Evolutionary conservation across 768 basidiomycete species (phyloP), one percentile per base, ranked within the genome.

Genomic region (Pulveroboletus sp.): DNA sequence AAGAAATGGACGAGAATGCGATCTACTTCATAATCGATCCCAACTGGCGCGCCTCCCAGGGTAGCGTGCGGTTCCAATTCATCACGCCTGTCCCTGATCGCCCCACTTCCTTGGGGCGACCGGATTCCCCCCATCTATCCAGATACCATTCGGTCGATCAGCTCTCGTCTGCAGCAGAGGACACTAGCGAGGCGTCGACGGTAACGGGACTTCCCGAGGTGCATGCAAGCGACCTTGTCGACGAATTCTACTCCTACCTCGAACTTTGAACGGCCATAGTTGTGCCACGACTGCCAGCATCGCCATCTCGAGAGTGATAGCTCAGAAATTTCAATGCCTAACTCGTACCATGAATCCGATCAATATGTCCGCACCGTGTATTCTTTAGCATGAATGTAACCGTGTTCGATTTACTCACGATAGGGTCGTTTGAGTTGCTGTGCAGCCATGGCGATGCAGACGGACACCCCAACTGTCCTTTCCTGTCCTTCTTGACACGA

Each of bases 171-270:
- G 30, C 39, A 8, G 39, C 50, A 21, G 50, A 55, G 21, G 36
- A 36, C 13, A 13, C 10, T 3, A 28, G 13, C 2, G 18, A 17
- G 13, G 13, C 36, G 2, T 15, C 26, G 31, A 17, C 17, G 5
- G 13, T n/a, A 26, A 46, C 37, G 28, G 53, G 26, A 26, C n/a
- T 30, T 27, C 17, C 53, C 18, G 41, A 46, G 28, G 26, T n/a
- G 18, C 17, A 46, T 33, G 13, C 42, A 24, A 30, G 38, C 10
- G 39, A 47, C 35, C 47, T 57, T 18, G 53, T 64, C 39, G 58
- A 67, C 39, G 65, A 64, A 47, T 21, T 67, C 30, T 53, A 65
- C 8, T 24, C 60, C 13, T 59, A 49, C 48, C 53, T 67, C 3
- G 58, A 50, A 18, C 28, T 63, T 38, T 50, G 45, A 54, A 37